These are phyloP conservation scores for Tricholomella constricta DNA, from an alignment of 768 basidiomycete genomes.

Conservation along the genomic window DNA sequence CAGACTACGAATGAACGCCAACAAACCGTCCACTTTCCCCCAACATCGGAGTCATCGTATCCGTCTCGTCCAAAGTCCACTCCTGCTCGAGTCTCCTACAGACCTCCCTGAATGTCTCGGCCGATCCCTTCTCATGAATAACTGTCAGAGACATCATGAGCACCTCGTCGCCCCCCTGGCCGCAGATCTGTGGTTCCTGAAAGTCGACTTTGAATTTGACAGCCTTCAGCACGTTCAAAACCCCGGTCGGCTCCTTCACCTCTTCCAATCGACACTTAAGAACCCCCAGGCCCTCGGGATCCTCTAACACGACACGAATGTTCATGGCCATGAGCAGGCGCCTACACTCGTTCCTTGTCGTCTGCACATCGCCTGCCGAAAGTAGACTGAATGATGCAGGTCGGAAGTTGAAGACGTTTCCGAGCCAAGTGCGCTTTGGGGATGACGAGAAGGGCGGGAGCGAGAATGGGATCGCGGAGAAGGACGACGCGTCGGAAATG, in stretches of 20 bases:
- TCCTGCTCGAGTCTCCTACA: constrained; percentile 63
- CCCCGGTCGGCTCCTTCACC: constrained; percentile 53
- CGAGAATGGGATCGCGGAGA: constrained; percentile 39
- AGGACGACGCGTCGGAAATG: constrained; percentile 46
- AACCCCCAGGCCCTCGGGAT: constrained; percentile 61
- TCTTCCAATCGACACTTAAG: constrained; percentile 82
- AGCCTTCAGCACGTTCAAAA: constrained; percentile 60
- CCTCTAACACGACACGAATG: constrained; percentile 64
- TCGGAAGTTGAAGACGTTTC: constrained; percentile 86
- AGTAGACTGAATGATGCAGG: constrained; percentile 59
- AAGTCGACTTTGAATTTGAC: constrained; percentile 87
- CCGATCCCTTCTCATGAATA: constrained; percentile 85
- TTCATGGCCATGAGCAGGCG: constrained; percentile 72
- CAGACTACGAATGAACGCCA: background rate
- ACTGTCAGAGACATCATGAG: constrained; percentile 59
- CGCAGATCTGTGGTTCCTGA: constrained; percentile 33
- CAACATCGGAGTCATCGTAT: background rate
- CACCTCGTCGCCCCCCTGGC: constrained; percentile 43
- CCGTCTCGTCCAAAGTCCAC: constrained; percentile 62
- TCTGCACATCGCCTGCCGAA: constrained; percentile 59
- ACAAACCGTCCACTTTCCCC: background rate
- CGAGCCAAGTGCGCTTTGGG: constrained; percentile 80
- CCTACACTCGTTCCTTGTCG: constrained; percentile 74
- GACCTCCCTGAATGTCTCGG: constrained; percentile 77
- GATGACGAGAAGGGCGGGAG: constrained; percentile 42